Base-by-base conservation (phyloP, 495 filamentous ascomycete genomes). In the Xylaria flabelliformis region DNA sequence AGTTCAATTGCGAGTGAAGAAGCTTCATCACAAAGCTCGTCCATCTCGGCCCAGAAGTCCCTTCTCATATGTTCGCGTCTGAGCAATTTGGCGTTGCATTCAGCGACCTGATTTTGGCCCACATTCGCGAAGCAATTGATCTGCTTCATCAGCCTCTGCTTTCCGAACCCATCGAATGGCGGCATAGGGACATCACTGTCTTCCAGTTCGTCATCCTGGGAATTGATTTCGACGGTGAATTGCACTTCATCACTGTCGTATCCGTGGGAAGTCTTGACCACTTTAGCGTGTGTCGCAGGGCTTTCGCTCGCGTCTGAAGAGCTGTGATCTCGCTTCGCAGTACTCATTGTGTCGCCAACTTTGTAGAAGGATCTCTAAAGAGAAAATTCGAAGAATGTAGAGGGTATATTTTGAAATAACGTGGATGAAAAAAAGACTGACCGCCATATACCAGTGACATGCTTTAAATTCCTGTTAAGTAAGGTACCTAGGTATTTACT, bases 1-100 rank as follows among this genome's bases (percentile, higher is more conserved):
- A 80, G 64, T 6, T 67, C 74, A 48, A 75, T 59, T 21, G 46
- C 51, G 36, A 69, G 46, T 1, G 5, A 19, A 10, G 15, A 55
- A 21, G 32, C 32, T 56, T 42, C 66, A 26, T 59, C 34, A 29
- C 21, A 12, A 13, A 46, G 50, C 13, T 39, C 26, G 17, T 58
- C 66, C 46, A 69, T 69, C 61, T 64, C 21, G 29, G 8, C 2
- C 39, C 61, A 64, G 39, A 64, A 64, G 21, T 8, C 12, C 24
- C 21, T 13, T 26, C 39, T 64, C 10, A 64, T 64, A 24, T 0
- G 1, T 3, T 44, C 41, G 61, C 61, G 61, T 46, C 39, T 64
- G 39, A 64, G 9, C n/a, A 64, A 29, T 21, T 64, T 64, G 39
- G 61, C 21, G 10, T 44, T 2, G 6, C 61, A 64, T 5, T 15